Conservation (phyloP, 352 stramenopile species). For the Saprolegnia diclina region DNA sequence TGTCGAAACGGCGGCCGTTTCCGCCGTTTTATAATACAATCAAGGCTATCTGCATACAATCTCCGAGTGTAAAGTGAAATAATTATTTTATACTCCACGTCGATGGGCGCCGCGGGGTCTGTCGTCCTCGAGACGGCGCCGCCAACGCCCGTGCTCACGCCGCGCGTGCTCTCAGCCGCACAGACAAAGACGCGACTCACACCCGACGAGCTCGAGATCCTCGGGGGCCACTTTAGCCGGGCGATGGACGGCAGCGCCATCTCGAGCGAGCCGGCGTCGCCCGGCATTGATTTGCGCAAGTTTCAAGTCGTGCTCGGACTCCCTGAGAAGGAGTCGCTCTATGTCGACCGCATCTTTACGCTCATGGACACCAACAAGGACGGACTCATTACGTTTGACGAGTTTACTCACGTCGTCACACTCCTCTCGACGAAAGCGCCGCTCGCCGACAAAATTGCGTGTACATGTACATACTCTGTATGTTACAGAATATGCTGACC, state of each 20-base stretch:
- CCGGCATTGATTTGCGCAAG: slow-evolving; percentile 57
- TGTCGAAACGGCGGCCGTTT: no score
- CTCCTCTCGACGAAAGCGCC: slow-evolving; percentile 64
- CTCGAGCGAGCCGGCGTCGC: neutral
- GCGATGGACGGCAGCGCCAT: neutral
- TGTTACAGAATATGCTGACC: neutral
- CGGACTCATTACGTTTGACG: slow-evolving; percentile 70
- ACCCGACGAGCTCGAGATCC: slow-evolving; percentile 20
- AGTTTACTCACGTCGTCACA: slow-evolving; percentile 72
- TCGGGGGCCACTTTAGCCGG: slow-evolving; percentile 8
- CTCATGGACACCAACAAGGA: slow-evolving; percentile 75
- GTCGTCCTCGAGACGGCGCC: slow-evolving; percentile 2
- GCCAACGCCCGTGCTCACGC: slow-evolving; percentile 1
- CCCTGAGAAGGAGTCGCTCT: slow-evolving; percentile 72
- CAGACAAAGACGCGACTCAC: slow-evolving; percentile 16
- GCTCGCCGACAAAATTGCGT: slow-evolving; percentile 62
- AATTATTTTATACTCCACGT: no score
- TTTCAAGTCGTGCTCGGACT: slow-evolving; percentile 77
- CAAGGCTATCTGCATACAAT: no score
- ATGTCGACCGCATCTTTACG: slow-evolving; percentile 77
- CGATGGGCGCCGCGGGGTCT: slow-evolving; percentile 20
- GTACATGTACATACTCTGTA: slow-evolving; percentile 32
- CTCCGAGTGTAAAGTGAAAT: no score
- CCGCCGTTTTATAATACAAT: no score
- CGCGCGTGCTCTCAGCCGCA: neutral